Conservation (phyloP, 371 early-diverging fungal genomes). For the Catenaria anguillulae region DNA sequence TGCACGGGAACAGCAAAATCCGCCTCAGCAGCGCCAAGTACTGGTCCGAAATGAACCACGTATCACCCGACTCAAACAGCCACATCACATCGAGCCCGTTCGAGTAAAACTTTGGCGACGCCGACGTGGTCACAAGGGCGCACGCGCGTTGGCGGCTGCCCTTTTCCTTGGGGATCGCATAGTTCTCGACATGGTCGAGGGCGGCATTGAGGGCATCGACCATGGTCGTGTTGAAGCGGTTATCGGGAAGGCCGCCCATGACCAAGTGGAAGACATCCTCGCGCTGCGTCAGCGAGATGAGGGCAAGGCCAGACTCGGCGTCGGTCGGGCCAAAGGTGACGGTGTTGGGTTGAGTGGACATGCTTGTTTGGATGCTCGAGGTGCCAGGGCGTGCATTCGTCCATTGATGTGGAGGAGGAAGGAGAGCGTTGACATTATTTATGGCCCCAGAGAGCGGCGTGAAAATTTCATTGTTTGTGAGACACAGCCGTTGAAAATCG, state of each 20-base stretch:
- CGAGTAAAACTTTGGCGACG: conserved; percentile 9
- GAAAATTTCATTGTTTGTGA: no score
- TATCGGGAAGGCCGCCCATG: conserved; percentile 1
- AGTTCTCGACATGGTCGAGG: conserved; percentile 2
- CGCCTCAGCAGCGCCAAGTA: conserved; percentile 6
- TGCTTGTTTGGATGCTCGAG: no score
- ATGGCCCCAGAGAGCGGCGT: no score
- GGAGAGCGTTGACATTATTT: no score
- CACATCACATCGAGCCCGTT: conserved; percentile 13
- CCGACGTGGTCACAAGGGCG: background rate
- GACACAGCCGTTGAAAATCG: no score
- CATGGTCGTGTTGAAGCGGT: background rate
- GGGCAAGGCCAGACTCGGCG: no score
- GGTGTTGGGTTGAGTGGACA: no score
- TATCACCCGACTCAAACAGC: background rate
- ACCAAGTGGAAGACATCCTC: background rate
- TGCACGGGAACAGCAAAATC: conserved; percentile 10
- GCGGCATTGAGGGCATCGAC: background rate
- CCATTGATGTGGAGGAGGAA: no score
- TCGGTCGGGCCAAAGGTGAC: no score
- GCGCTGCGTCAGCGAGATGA: background rate
- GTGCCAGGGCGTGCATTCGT: no score
- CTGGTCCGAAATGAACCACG: conserved; percentile 9
- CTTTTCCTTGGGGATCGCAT: background rate
- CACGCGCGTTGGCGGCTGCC: background rate